Conservation (phyloP, 2,329 filamentous ascomycete genomes). For the Chaetothyriales sp. region DNA sequence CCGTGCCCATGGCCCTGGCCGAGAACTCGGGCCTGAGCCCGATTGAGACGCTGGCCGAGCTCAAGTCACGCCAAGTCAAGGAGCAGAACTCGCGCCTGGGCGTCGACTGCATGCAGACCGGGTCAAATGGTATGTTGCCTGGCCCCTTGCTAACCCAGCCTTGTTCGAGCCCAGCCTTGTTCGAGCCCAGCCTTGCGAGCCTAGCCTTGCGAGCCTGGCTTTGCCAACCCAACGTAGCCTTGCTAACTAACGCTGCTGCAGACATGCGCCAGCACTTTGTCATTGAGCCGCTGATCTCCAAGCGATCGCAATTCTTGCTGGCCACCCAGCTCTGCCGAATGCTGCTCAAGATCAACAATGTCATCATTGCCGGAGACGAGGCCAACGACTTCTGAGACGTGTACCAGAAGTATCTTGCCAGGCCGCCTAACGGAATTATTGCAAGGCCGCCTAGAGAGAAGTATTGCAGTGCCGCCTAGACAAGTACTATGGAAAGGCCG, state of each 20-base stretch:
- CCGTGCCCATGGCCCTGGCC: constrained; percentile 85
- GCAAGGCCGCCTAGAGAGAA: too few relatives aligned
- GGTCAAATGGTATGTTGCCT: constrained; percentile 56
- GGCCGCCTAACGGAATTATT: too few relatives aligned
- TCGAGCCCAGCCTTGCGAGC: too few relatives aligned
- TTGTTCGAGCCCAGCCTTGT: too few relatives aligned
- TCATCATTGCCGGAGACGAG: constrained; percentile 77
- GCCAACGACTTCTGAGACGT: constrained; percentile 65
- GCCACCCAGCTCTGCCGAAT: constrained; percentile 96
- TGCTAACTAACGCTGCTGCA: constrained; percentile 22
- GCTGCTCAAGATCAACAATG: constrained; percentile 89
- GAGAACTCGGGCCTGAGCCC: constrained; percentile 95
- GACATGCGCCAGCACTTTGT: constrained; percentile 98
- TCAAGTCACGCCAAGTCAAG: constrained; percentile 95
- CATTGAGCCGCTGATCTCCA: constrained; percentile 95
- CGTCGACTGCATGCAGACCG: constrained; percentile 94
- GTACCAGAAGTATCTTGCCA: too few relatives aligned
- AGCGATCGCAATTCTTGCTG: constrained; percentile 90
- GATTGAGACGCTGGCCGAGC: constrained; percentile 83
- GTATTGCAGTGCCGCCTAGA: too few relatives aligned
- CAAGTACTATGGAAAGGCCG: too few relatives aligned
- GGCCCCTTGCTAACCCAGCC: too few relatives aligned
- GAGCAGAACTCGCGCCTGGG: constrained; percentile 66
- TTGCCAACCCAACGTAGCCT: constrained; percentile 2
- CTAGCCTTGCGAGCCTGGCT: too few relatives aligned